Conservation (phyloP, 139 green algal genomes). For the Chlorella vulgaris region DNA sequence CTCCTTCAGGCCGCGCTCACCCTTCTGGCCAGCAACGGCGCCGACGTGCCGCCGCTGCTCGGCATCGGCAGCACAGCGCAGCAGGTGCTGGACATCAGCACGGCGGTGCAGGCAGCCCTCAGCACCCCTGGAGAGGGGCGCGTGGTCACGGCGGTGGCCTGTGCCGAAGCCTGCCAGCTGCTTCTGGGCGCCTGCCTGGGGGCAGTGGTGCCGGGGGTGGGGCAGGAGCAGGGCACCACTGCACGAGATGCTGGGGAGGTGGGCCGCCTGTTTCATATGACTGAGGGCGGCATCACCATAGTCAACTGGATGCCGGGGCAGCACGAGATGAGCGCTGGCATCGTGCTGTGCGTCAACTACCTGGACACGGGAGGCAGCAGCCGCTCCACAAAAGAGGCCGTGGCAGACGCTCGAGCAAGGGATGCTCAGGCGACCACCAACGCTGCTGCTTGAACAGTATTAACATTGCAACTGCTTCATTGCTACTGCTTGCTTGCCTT, state of each 20-base stretch:
- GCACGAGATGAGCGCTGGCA: background rate
- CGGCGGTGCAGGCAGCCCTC: slow-evolving; percentile 23
- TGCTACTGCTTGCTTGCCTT: too few relatives aligned
- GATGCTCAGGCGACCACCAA: background rate
- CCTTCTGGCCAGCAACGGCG: slow-evolving; percentile 15
- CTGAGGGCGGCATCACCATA: slow-evolving; percentile 17
- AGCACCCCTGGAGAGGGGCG: slow-evolving; percentile 18
- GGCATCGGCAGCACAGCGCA: slow-evolving; percentile 19
- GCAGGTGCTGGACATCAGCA: slow-evolving; percentile 26
- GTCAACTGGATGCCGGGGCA: slow-evolving; percentile 16
- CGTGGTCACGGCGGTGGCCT: slow-evolving; percentile 23
- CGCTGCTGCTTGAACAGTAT: background rate
- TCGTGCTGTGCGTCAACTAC: slow-evolving; percentile 28
- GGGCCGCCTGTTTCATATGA: slow-evolving; percentile 8
- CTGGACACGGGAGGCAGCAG: too few relatives aligned
- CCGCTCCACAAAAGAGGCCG: background rate
- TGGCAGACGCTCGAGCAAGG: background rate
- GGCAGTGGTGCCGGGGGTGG: background rate
- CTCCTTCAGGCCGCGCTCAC: background rate
- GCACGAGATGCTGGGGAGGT: background rate
- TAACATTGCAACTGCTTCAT: too few relatives aligned
- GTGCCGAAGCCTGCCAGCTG: slow-evolving; percentile 31
- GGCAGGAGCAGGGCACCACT: slow-evolving; percentile 1
- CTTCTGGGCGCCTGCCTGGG: slow-evolving; percentile 23
- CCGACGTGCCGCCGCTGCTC: slow-evolving; percentile 13